Percentiles rank a stretch among this genome's conserved stretches.
Evolutionary conservation across 345 rosid species (phyloP).

Genomic region (Eucalyptus guilfoylei): DNA sequence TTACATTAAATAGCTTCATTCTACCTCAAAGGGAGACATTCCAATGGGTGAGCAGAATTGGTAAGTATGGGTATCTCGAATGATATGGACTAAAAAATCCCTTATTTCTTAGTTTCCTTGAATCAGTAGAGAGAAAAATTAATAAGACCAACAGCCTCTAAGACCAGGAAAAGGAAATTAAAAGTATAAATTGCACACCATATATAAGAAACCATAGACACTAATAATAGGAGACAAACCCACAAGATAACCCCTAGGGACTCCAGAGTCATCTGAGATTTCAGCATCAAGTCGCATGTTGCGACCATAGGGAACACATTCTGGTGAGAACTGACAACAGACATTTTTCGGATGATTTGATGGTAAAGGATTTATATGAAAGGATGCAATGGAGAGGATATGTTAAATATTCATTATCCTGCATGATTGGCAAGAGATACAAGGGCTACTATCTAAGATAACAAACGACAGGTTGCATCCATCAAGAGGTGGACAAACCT

Average conservation of each 20-base stretch:
- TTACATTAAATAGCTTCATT: background rate
- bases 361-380: background rate
- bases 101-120: slow-evolving; percentile 88
- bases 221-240: background rate
- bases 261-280: background rate
- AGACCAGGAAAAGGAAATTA: slow-evolving; percentile 11
- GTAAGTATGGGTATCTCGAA: slow-evolving; percentile 94
- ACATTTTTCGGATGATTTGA: background rate
- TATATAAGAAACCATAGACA: background rate
- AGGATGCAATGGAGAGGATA: background rate
- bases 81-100: slow-evolving; percentile 95
- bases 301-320: background rate
- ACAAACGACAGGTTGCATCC: background rate
- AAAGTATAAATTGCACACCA: background rate
- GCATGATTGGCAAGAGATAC: background rate
- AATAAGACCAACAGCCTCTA: slow-evolving; percentile 77
- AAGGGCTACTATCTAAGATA: background rate
- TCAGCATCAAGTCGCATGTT: background rate
- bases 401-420: background rate
- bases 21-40: slow-evolving; percentile 1
- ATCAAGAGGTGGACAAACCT: background rate
- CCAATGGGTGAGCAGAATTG: slow-evolving; percentile 96
- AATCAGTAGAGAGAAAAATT: slow-evolving; percentile 88
- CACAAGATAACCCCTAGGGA: background rate
- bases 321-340: background rate